phyloP scores from a whole-genome alignment of 208 protist species.

The Acanthamoeba lugdunensis region DNA sequence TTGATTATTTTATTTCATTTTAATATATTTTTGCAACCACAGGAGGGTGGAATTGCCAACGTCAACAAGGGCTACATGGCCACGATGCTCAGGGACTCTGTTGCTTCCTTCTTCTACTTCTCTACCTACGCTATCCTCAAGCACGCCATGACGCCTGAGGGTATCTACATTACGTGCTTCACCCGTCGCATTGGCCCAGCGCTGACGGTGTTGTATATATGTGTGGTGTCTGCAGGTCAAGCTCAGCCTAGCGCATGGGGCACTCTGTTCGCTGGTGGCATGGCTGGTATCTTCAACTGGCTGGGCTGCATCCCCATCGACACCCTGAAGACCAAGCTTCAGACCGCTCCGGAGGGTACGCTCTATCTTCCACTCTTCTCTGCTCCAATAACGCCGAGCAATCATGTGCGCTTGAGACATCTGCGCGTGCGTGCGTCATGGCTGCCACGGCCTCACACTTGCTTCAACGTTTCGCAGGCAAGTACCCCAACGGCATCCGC shows the following conservation, averaged over 20 bases:
- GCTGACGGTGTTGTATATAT: neutral
- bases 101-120: constrained; percentile 79
- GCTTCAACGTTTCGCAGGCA: neutral
- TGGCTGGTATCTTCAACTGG: constrained; percentile 85
- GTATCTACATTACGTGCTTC: constrained; percentile 74
- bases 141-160: constrained; percentile 28
- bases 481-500: constrained; percentile 83
- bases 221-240: constrained; percentile 29
- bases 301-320: constrained; percentile 81
- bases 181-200: neutral
- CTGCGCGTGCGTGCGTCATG: neutral
- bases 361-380: neutral
- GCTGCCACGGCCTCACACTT: neutral
- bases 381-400: neutral
- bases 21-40: neutral
- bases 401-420: neutral
- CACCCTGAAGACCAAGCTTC: constrained; percentile 80
- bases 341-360: constrained; percentile 80
- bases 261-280: constrained; percentile 83
- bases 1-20: too few relatives aligned
- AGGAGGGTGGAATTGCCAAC: constrained; percentile 72
- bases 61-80: constrained; percentile 77
- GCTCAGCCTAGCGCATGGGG: neutral
- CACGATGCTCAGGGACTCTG: constrained; percentile 77
- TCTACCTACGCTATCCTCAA: constrained; percentile 80